These are phyloP conservation scores for Lolium rigidum DNA, from an alignment of 176 grass and related monocot species.

Conservation along the genomic window DNA sequence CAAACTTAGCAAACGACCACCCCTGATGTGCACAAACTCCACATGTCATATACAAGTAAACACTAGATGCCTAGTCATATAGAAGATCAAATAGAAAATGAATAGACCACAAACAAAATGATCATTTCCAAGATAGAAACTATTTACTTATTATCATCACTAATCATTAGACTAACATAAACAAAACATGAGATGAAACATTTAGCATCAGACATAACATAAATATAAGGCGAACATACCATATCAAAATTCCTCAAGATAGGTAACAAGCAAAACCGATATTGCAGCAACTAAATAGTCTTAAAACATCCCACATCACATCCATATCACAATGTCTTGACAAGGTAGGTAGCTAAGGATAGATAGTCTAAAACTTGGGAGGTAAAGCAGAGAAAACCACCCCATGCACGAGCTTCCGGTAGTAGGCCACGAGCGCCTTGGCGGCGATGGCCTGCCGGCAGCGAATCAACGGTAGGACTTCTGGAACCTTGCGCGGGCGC, in stretches of 20 bases:
- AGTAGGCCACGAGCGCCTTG: slow-evolving; percentile 70
- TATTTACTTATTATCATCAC: not conserved
- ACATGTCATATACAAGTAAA: not conserved
- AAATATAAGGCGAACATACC: not conserved
- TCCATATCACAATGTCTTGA: slow-evolving; percentile 25
- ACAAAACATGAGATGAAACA: not conserved
- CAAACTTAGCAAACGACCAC: not conserved
- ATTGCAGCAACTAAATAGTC: not conserved
- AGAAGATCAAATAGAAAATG: not conserved
- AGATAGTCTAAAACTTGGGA: not conserved
- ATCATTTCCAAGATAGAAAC: not conserved
- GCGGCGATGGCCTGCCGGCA: slow-evolving; percentile 36
- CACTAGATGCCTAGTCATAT: not conserved
- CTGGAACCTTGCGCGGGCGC: slow-evolving; percentile 79
- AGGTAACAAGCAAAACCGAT: slow-evolving; percentile 11
- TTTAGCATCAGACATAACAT: not conserved
- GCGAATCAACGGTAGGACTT: slow-evolving; percentile 69
- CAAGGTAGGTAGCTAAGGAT: not conserved
- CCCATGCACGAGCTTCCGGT: slow-evolving; percentile 47
- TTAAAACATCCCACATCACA: slow-evolving; percentile 17
- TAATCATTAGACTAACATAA: not conserved
- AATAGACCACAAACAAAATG: not conserved
- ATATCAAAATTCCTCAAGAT: not conserved
- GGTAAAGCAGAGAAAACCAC: not conserved
- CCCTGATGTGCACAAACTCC: too few species aligned